These are phyloP conservation scores for Phyllosticta capitalensis DNA, from an alignment of 2,329 filamentous ascomycete species.

Conservation along the genomic window DNA sequence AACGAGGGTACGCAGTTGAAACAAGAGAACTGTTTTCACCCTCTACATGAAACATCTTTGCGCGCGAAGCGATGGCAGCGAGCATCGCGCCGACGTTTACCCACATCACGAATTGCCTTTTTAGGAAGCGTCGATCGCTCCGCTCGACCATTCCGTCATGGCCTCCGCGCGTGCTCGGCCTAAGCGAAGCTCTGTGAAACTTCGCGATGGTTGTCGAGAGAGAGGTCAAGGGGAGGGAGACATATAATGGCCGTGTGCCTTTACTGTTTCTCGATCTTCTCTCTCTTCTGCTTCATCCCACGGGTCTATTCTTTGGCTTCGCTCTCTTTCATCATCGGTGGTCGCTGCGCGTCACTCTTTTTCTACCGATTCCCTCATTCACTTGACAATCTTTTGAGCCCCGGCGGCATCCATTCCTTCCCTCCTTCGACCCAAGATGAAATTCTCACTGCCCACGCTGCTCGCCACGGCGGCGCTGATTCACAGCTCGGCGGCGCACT, in stretches of 20 bases:
- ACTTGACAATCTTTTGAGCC: constrained; percentile 1
- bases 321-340: constrained; percentile 1
- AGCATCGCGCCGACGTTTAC: not conserved
- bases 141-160: not conserved
- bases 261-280: not conserved
- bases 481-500: constrained; percentile 22
- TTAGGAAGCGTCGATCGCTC: constrained; percentile 1
- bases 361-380: constrained; percentile 3
- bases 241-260: not conserved
- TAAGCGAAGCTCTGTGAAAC: constrained; percentile 10
- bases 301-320: not conserved
- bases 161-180: constrained; percentile 4
- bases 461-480: constrained; percentile 15
- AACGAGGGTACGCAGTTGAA: constrained; percentile 2
- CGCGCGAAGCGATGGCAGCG: constrained; percentile 1
- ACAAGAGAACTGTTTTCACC: constrained; percentile 3
- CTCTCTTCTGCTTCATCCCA: not conserved
- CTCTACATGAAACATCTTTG: constrained; percentile 6
- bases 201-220: not conserved
- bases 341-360: constrained; percentile 11
- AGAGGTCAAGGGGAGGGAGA: not conserved
- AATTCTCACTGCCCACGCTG: constrained; percentile 20
- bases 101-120: constrained; percentile 4
- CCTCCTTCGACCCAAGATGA: constrained; percentile 17
- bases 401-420: constrained; percentile 7